Evolutionary conservation across 169 alveolate species (phyloP).

Genomic region (Babesia ovis): DNA sequence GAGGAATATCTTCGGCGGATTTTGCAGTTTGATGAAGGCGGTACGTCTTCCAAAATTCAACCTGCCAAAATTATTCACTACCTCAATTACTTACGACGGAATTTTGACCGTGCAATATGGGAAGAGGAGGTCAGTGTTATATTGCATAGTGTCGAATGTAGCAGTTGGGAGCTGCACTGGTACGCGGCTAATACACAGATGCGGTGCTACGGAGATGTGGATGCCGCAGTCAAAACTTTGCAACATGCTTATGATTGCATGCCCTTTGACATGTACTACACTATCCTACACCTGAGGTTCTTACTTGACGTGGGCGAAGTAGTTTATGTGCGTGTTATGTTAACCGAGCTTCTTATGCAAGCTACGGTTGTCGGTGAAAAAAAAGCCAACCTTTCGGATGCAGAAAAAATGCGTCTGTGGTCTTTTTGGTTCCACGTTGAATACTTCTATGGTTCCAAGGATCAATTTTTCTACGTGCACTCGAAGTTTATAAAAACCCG

Average conservation of each 20-base stretch:
- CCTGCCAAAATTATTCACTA: constrained; percentile 48
- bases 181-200: constrained; percentile 65
- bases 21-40: constrained; percentile 30
- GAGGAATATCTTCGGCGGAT: constrained; percentile 43
- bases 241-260: constrained; percentile 46
- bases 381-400: constrained; percentile 23
- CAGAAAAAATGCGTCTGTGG: constrained; percentile 48
- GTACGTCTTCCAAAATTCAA: background rate
- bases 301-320: constrained; percentile 45
- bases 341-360: constrained; percentile 32
- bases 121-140: constrained; percentile 38
- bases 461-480: constrained; percentile 25
- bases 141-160: constrained; percentile 23
- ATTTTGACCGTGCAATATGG: constrained; percentile 42
- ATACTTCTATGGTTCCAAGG: constrained; percentile 54
- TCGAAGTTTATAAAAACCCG: constrained; percentile 19
- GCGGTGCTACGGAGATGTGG: constrained; percentile 48
- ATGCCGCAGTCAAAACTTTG: constrained; percentile 30
- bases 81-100: constrained; percentile 56
- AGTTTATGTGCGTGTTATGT: constrained; percentile 42
- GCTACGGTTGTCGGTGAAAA: constrained; percentile 43
- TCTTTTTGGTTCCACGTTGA: constrained; percentile 60
- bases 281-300: constrained; percentile 37
- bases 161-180: constrained; percentile 66
- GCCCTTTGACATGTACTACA: constrained; percentile 61